Base-by-base conservation (phyloP, 2,329 filamentous ascomycete species). In the Apiospora saccharicola region DNA sequence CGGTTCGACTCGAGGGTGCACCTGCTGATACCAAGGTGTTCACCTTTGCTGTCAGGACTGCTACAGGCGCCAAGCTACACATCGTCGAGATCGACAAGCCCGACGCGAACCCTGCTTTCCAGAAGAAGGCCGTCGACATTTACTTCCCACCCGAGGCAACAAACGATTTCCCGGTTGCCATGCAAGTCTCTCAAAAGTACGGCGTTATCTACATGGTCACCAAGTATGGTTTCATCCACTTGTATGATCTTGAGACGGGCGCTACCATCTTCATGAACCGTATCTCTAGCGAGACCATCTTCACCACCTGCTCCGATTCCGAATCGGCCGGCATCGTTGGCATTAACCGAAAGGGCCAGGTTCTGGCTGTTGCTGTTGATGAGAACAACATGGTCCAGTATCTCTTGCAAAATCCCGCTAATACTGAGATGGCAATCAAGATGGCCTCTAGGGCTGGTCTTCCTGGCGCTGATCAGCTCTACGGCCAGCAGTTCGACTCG, bases 261-360 rank as follows among this genome's bases (percentile, higher is more conserved):
- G 93, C 93, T 16, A 97, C 94, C 82, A 96, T 99, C 81, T 99
- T 98, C 90, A 97, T 99, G 95, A 99, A 99, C 88, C 93, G 97
- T 78, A 99, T 99, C 80, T 99, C 96, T 46, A 98, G 95, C 86
- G 96, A 99, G 82, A 99, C 96, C 37, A 98, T 99, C 82, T 99
- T 99, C 86, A 97, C 96, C 37, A 98, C 95, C 26, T 93, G 94
- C 67, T 86, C 92, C 47, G 96, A 99, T 81, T 89, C 90, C 71
- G 92, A 95, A 30, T 97, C 94, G 24, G 90, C 92, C 67, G 97
- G 97, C 78, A 93, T 99, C 75, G 90, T 99, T 70, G 95, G 94
- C 77, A 96, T 99, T 81, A 99, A 99, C 86, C 92, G 97, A 80
- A 98, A 98, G 86, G 97, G 96, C 75, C 96, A 99, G 84, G 95